Conservation (phyloP, 306 rosid species). For the Macrotyloma uniflorum region DNA sequence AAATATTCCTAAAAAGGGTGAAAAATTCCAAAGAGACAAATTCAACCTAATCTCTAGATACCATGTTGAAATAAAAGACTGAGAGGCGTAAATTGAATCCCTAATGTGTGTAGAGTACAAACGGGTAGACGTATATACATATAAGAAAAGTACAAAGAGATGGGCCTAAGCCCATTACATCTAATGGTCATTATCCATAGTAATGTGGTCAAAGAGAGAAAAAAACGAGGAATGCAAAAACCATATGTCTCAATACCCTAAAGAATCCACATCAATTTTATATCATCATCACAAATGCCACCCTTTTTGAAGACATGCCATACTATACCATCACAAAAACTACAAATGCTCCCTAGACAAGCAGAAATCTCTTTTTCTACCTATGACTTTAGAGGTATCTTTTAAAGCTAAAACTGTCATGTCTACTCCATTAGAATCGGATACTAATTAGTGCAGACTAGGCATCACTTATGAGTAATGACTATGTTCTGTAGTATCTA, state of each 20-base stretch:
- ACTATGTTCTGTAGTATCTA: not conserved
- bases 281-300: not conserved
- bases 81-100: no score
- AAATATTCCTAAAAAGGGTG: no score
- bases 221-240: not conserved
- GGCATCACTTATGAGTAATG: not conserved
- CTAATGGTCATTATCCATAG: not conserved
- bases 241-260: not conserved
- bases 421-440: not conserved
- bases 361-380: not conserved
- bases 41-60: no score
- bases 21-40: no score
- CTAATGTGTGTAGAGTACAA: no score
- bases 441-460: not conserved
- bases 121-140: no score
- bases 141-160: no score
- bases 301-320: not conserved
- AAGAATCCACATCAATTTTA: not conserved
- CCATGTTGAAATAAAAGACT: no score
- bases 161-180: no score
- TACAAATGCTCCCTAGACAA: not conserved
- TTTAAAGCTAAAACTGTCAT: no score
- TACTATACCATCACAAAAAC: not conserved
- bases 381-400: no score
- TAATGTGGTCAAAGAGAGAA: not conserved